Evolutionary conservation across 352 stramenopile species (phyloP).

Genomic region (Pythium rhizo-oryzae): DNA sequence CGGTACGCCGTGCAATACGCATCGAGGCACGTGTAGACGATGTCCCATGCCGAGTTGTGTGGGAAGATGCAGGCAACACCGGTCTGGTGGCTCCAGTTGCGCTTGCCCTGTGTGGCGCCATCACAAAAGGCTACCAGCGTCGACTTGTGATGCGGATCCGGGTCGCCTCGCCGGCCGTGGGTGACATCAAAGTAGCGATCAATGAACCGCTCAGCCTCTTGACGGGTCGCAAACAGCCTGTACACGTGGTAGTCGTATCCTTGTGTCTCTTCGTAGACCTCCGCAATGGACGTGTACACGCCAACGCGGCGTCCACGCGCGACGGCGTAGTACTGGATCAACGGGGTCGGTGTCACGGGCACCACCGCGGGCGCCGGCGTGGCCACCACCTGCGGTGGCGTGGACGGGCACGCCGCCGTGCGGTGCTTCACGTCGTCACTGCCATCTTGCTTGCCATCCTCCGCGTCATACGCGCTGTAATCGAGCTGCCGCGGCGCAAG

Average conservation of each 20-base stretch:
- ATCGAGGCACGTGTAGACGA: slow-evolving; percentile 53
- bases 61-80: slow-evolving; percentile 69
- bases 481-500: slow-evolving; percentile 12
- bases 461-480: not conserved
- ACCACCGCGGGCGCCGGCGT: not conserved
- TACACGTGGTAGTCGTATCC: slow-evolving; percentile 20
- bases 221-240: slow-evolving; percentile 41
- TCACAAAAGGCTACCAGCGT: slow-evolving; percentile 81
- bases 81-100: slow-evolving; percentile 41
- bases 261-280: slow-evolving; percentile 28
- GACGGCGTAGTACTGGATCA: slow-evolving; percentile 42
- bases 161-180: slow-evolving; percentile 18
- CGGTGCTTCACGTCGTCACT: not conserved
- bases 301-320: slow-evolving; percentile 46
- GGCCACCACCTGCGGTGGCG: not conserved
- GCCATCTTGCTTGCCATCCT: not conserved
- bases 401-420: not conserved
- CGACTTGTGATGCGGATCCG: slow-evolving; percentile 44
- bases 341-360: not conserved
- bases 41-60: slow-evolving; percentile 55
- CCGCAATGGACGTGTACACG: slow-evolving; percentile 51
- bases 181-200: slow-evolving; percentile 27
- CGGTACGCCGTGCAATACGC: slow-evolving; percentile 53
- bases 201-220: slow-evolving; percentile 54
- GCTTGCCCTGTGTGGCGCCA: slow-evolving; percentile 59